Conservation (phyloP, 2,329 filamentous ascomycete genomes). For the Fusarium scirpi region DNA sequence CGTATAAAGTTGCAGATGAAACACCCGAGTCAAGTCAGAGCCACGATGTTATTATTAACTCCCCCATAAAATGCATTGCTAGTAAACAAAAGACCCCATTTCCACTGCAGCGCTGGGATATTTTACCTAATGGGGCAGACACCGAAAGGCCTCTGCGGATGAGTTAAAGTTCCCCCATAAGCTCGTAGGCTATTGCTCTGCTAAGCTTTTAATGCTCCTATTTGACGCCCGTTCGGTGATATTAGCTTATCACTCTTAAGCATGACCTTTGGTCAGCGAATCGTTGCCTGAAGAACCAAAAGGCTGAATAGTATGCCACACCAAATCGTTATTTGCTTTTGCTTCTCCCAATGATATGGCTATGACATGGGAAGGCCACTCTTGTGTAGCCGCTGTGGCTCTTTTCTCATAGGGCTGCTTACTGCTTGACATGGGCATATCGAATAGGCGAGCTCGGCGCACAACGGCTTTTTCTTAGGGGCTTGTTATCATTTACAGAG, state of each 20-base stretch:
- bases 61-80: constrained; percentile 19
- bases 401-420: constrained; percentile 42
- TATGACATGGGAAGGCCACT: background rate
- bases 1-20: constrained; percentile 28
- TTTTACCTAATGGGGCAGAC: constrained; percentile 38
- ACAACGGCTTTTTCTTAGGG: constrained; percentile 16
- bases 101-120: constrained; percentile 2
- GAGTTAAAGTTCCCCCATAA: constrained; percentile 26
- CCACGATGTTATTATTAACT: constrained; percentile 15
- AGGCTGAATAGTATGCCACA: constrained; percentile 10
- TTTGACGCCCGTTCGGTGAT: constrained; percentile 15
- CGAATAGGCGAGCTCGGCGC: constrained; percentile 38
- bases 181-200: background rate
- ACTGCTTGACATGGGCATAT: constrained; percentile 22
- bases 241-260: constrained; percentile 1
- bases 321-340: background rate
- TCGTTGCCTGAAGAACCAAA: background rate
- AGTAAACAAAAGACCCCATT: constrained; percentile 7
- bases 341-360: background rate
- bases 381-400: constrained; percentile 32
- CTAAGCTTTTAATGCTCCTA: background rate
- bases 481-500: constrained; percentile 1
- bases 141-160: constrained; percentile 27
- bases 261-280: constrained; percentile 7
- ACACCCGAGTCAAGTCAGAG: constrained; percentile 34